Conservation (phyloP, 176 grass and related monocot genomes). For the Oryza meyeriana region DNA sequence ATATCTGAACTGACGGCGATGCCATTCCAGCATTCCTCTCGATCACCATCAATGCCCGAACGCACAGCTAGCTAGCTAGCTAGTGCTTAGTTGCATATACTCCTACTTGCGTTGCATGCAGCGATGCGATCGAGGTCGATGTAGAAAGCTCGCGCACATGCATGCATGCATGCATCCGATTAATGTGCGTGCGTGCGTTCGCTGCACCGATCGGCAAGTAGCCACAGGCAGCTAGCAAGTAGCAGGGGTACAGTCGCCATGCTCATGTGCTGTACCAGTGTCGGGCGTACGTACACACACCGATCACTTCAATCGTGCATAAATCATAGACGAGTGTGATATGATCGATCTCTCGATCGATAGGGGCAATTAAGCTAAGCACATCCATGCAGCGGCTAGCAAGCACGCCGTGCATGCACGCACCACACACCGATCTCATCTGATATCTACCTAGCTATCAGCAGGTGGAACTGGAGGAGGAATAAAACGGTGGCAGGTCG, state of each 20-base stretch:
- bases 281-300: background rate
- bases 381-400: background rate
- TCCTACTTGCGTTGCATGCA: background rate
- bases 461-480: background rate
- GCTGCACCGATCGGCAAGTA: background rate
- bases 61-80: background rate
- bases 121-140: too few relatives aligned
- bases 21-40: background rate
- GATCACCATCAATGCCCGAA: background rate
- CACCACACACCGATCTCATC: background rate
- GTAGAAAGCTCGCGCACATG: too few relatives aligned
- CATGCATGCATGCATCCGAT: background rate
- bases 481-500: slow-evolving; percentile 37
- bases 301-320: background rate
- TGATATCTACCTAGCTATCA: background rate
- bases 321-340: too few relatives aligned
- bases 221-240: background rate
- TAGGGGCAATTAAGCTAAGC: too few relatives aligned
- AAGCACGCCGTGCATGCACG: background rate
- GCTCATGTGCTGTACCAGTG: slow-evolving; percentile 1
- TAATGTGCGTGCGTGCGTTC: background rate
- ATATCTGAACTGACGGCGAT: background rate
- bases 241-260: background rate
- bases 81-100: background rate
- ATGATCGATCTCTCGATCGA: too few relatives aligned